These are phyloP conservation scores for Avicennia marina DNA, from an alignment of 257 asterid species.

Conservation along the genomic window DNA sequence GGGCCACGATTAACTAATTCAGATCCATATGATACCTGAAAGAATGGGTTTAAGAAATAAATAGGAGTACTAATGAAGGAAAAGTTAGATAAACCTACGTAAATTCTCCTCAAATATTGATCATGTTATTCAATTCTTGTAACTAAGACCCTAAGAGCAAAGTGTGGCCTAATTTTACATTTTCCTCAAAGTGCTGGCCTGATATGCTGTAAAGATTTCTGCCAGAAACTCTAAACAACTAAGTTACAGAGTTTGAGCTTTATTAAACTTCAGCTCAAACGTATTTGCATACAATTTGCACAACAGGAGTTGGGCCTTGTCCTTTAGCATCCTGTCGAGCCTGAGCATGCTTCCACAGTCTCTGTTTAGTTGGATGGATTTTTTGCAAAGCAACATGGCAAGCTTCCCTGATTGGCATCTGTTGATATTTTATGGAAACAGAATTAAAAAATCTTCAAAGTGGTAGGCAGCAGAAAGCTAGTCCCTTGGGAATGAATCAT, in stretches of 20 bases:
- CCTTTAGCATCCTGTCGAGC: constrained; percentile 83
- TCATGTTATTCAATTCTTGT: neutral
- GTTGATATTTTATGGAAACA: constrained; percentile 15
- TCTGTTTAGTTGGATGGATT: constrained; percentile 82
- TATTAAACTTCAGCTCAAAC: neutral
- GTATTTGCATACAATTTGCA: constrained; percentile 70
- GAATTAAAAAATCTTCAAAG: too few relatives aligned
- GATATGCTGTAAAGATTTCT: too few relatives aligned
- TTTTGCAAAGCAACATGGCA: constrained; percentile 93
- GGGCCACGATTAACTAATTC: constrained; percentile 98
- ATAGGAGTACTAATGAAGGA: neutral
- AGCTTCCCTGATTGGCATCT: constrained; percentile 99
- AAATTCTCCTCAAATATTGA: neutral
- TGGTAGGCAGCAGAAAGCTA: too few relatives aligned
- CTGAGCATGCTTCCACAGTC: constrained; percentile 97
- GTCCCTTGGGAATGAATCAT: too few relatives aligned
- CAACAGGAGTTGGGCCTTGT: constrained; percentile 66
- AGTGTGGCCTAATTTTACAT: too few relatives aligned
- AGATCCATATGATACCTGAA: constrained; percentile 94
- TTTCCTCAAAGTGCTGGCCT: too few relatives aligned
- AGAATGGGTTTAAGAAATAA: constrained; percentile 13
- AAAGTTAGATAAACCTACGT: neutral
- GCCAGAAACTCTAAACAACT: too few relatives aligned
- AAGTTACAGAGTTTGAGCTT: too few relatives aligned
- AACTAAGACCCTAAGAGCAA: too few relatives aligned